A percentile compares a stretch with the other conserved stretches of the same genome.
phyloP scores from a whole-genome alignment of 352 stramenopile species.

The Phytophthora cactorum region DNA sequence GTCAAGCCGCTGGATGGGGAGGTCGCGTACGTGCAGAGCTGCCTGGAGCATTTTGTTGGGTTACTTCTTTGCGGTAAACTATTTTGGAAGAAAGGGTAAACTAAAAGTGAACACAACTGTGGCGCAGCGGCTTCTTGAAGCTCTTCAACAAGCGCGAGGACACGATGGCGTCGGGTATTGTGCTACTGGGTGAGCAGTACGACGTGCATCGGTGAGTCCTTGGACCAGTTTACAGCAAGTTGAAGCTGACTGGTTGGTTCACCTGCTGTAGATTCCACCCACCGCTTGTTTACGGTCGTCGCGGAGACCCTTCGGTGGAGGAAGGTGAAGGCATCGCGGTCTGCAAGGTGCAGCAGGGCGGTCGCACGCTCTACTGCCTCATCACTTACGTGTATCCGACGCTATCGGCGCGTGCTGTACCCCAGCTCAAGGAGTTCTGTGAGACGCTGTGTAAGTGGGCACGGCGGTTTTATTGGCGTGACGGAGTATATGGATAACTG shows the following conservation, averaged over 20 bases:
- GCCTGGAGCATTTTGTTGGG: neutral
- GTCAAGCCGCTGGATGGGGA: conserved; percentile 72
- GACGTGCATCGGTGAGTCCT: conserved; percentile 73
- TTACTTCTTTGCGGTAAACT: neutral
- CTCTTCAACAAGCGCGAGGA: conserved; percentile 84
- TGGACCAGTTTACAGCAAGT: neutral
- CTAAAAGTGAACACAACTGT: conserved; percentile 4
- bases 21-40: conserved; percentile 42
- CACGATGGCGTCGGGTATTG: conserved; percentile 74
- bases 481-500: neutral
- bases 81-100: neutral
- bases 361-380: conserved; percentile 62
- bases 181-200: conserved; percentile 80
- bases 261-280: conserved; percentile 63
- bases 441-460: conserved; percentile 39
- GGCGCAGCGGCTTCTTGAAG: conserved; percentile 48
- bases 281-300: conserved; percentile 77
- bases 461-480: neutral
- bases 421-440: conserved; percentile 83
- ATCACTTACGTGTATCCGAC: conserved; percentile 87
- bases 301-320: conserved; percentile 63
- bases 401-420: conserved; percentile 74
- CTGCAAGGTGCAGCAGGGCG: conserved; percentile 63
- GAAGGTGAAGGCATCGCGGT: conserved; percentile 78
- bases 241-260: conserved; percentile 12